Conservation (phyloP, 1,284 basidiomycete genomes). For the Melampsora americana region DNA sequence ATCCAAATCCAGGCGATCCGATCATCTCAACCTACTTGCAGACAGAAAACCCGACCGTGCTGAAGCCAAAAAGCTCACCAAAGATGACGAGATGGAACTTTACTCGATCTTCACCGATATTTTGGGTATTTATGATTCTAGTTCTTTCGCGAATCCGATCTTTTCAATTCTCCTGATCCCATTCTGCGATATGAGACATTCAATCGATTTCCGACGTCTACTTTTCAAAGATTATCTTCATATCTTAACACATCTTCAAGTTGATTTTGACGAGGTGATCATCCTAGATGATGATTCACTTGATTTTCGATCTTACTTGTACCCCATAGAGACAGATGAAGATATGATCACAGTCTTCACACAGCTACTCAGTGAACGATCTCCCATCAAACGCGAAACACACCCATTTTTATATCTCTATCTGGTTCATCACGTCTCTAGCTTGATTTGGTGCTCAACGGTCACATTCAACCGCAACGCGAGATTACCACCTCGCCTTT, state of each 20-base stretch:
- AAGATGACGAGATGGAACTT: slow-evolving; percentile 21
- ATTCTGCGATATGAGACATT: slow-evolving; percentile 34
- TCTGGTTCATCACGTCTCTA: slow-evolving; percentile 33
- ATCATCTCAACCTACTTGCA: not conserved
- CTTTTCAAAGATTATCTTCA: slow-evolving; percentile 31
- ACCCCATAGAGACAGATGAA: slow-evolving; percentile 16
- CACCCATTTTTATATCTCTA: slow-evolving; percentile 31
- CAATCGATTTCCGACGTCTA: slow-evolving; percentile 19
- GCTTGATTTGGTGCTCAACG: not conserved
- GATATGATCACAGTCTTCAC: slow-evolving; percentile 24
- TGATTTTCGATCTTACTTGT: slow-evolving; percentile 17
- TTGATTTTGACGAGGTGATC: not conserved
- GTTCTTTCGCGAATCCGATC: slow-evolving; percentile 11
- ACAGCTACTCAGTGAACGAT: slow-evolving; percentile 4
- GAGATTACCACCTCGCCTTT: not conserved
- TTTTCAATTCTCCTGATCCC: slow-evolving; percentile 29
- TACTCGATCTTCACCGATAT: slow-evolving; percentile 33
- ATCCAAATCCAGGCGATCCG: not conserved
- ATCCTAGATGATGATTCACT: not conserved
- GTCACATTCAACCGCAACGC: not conserved
- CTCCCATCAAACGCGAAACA: not conserved
- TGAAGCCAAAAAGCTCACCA: not conserved
- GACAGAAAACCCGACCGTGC: not conserved
- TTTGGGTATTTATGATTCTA: slow-evolving; percentile 28
- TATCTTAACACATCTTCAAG: slow-evolving; percentile 22